A percentile compares a stretch with the other conserved stretches of the same genome.
phyloP scores from a whole-genome alignment of 768 basidiomycete species.

The Wakefieldia striispora region DNA sequence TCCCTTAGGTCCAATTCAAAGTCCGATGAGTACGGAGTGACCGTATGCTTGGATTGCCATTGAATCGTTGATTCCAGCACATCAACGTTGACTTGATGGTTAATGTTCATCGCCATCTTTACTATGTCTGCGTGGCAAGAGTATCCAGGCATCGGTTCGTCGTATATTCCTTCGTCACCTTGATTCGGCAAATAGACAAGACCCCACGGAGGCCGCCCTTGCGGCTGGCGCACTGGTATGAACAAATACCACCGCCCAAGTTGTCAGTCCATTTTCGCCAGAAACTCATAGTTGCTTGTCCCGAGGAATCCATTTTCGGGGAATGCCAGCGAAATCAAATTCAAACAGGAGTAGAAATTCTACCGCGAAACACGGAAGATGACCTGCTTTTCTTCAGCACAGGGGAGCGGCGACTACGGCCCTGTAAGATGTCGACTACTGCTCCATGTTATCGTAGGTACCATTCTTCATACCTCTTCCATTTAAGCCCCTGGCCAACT shows the following conservation, averaged over 20 bases:
- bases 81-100: no score
- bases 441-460: no score
- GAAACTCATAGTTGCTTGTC: not conserved
- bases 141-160: no score
- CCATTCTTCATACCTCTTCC: no score
- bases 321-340: not conserved
- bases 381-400: not conserved
- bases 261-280: not conserved
- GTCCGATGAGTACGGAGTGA: no score
- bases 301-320: not conserved
- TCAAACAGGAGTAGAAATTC: not conserved
- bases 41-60: no score
- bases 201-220: not conserved
- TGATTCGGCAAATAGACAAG: not conserved
- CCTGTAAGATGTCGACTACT: no score
- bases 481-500: not conserved
- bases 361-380: constrained; percentile 1
- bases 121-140: no score
- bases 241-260: constrained; percentile 11
- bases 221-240: constrained; percentile 11
- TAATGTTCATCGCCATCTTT: no score
- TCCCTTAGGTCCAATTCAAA: no score
- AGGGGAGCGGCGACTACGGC: no score
- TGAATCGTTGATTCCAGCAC: no score
- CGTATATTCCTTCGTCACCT: not conserved